Evolutionary conservation across 345 rosid species (phyloP), one percentile per base, ranked within the genome.

Genomic region (Eucalyptus sp.): DNA sequence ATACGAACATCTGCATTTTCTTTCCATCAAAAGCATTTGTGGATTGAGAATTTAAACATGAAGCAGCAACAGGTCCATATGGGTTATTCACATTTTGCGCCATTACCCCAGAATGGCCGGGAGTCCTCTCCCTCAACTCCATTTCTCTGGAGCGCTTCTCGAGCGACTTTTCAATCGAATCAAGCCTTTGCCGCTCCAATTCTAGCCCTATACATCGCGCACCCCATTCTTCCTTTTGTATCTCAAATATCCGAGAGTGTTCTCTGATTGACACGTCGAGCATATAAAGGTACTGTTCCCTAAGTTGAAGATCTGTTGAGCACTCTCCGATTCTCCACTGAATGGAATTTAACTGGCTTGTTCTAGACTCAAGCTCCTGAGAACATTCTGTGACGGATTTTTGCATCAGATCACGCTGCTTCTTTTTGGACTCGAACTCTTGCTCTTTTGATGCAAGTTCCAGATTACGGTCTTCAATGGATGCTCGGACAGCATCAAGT

Each of bases 1-100:
- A 92, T 56, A 93, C 89, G 90, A 93, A 90, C 41, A 93, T 62
- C 89, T 91, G 92, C 91, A 94, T 68, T 13, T 88, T 90, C 88
- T 87, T 92, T 88, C 91, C 93, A 88, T 92, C 91, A 48, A 43
- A 16, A 56, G 51, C 66, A 48, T 81, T 84, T 4, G 48, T 31
- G 66, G 87, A 80, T 43, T 50, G 89, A 33, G 64, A 37, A 68
- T 68, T 17, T 68, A 68, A 10, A 33, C 80, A 68, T 3, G 44
- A 68, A 68, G 80, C 80, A 16, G 37, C 4, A 68, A 33, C 68
- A 22, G 49, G 51, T 16, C 44, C 56, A 43, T 46, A 80, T 54
- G 44, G 46, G 83, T 20, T 5, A 3, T 71, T 37, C 83, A 43
- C 22, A 37, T 37, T 37, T 71, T 71, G 83, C 13, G 15, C 27